A percentile compares a stretch with the other conserved stretches of the same genome.
These are phyloP conservation scores for Fusarium nematophilum DNA, from an alignment of 2,329 filamentous ascomycete species.

Conservation along the genomic window DNA sequence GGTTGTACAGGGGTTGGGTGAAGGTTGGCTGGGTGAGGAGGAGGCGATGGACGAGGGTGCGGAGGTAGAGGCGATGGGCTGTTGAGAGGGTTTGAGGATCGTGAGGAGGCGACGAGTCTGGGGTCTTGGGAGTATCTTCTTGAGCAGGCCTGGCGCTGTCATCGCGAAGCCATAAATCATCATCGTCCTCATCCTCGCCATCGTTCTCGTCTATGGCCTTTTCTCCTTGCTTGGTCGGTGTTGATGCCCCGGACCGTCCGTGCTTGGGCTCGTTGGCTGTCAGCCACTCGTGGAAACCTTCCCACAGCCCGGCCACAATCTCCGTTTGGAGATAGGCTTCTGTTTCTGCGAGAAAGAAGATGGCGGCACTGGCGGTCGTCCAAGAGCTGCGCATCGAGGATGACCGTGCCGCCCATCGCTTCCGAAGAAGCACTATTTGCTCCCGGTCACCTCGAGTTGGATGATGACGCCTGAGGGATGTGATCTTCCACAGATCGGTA, in stretches of 20 bases:
- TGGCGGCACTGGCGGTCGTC: constrained; percentile 87
- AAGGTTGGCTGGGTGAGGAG: constrained; percentile 73
- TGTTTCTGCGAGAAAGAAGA: constrained; percentile 90
- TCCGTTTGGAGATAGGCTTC: constrained; percentile 92
- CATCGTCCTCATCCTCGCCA: constrained; percentile 34
- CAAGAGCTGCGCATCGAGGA: constrained; percentile 83
- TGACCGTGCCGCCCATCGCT: constrained; percentile 71
- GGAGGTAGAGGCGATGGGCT: constrained; percentile 82
- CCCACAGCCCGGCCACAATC: constrained; percentile 84
- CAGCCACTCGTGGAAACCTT: constrained; percentile 82
- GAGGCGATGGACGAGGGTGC: constrained; percentile 72
- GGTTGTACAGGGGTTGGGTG: constrained; percentile 71
- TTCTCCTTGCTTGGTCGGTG: constrained; percentile 34
- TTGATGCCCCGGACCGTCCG: constrained; percentile 37
- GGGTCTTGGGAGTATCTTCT: constrained; percentile 39
- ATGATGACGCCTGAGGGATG: constrained; percentile 79
- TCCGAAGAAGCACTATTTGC: constrained; percentile 70
- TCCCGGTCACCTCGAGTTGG: constrained; percentile 72
- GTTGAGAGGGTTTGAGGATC: constrained; percentile 88
- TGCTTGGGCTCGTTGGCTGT: constrained; percentile 55
- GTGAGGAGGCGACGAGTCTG: constrained; percentile 54
- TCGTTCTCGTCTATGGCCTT: constrained; percentile 10
- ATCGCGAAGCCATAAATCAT: constrained; percentile 46
- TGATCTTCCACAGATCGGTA: constrained; percentile 88
- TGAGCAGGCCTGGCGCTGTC: constrained; percentile 20